These are phyloP conservation scores for Pichia paraexigua DNA, from an alignment of 805 yeast genomes.

Conservation along the genomic window DNA sequence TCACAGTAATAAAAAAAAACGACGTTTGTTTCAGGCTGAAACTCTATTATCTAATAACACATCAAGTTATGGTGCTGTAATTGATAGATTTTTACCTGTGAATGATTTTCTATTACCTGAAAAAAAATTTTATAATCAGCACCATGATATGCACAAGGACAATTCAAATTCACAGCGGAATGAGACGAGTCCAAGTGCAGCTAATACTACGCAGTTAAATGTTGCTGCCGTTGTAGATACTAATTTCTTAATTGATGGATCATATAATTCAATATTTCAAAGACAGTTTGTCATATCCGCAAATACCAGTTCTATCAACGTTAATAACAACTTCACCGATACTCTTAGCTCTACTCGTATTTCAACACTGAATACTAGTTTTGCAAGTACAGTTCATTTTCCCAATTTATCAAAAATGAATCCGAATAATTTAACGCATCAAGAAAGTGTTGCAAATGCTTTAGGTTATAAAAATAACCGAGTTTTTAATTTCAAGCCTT, in stretches of 20 bases:
- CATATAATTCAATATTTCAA: not conserved
- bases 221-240: not conserved
- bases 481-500: slow-evolving; percentile 32
- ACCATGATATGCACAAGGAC: not conserved
- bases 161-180: not conserved
- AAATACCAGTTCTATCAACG: not conserved
- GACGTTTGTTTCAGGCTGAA: not conserved
- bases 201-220: not conserved
- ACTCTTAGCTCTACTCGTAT: not conserved
- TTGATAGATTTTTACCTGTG: slow-evolving; percentile 5
- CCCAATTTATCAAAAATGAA: not conserved
- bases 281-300: not conserved
- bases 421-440: slow-evolving; percentile 17
- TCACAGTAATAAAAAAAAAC: not conserved
- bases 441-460: slow-evolving; percentile 41
- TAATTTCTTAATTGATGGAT: not conserved
- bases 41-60: slow-evolving; percentile 6
- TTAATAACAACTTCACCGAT: not conserved
- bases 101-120: not conserved
- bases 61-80: slow-evolving; percentile 1
- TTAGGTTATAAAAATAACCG: slow-evolving; percentile 37
- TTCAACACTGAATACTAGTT: not conserved
- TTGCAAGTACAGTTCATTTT: not conserved
- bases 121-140: slow-evolving; percentile 1
- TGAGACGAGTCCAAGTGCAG: not conserved